These are phyloP conservation scores for Omphalotus olearius DNA, from an alignment of 1,284 basidiomycete genomes.

Conservation along the genomic window DNA sequence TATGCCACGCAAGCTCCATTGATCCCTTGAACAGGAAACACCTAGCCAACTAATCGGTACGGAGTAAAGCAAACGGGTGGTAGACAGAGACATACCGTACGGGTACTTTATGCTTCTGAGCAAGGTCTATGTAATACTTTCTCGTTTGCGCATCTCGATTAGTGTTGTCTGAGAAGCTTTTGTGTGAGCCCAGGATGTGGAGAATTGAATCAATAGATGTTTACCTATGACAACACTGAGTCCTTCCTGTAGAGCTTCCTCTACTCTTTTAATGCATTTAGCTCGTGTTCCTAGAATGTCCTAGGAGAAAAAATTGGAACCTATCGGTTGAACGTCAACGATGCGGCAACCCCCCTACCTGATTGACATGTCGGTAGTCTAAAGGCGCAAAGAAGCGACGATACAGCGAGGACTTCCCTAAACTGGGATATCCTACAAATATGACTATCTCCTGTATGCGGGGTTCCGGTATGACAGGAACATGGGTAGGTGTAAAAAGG, in stretches of 20 bases:
- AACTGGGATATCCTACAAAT: constrained; percentile 84
- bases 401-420: constrained; percentile 88
- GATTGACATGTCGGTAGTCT: constrained; percentile 82
- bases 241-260: constrained; percentile 50
- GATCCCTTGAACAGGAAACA: constrained; percentile 74
- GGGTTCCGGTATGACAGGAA: constrained; percentile 49
- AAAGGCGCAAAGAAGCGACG: constrained; percentile 60
- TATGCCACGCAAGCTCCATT: constrained; percentile 81
- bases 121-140: constrained; percentile 64
- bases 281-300: constrained; percentile 72
- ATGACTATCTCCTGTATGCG: constrained; percentile 60
- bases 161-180: constrained; percentile 67
- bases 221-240: constrained; percentile 75
- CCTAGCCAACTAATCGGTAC: constrained; percentile 30
- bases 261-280: constrained; percentile 69
- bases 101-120: constrained; percentile 49
- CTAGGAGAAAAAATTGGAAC: constrained; percentile 8
- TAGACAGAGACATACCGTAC: constrained; percentile 41
- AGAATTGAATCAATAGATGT: not conserved
- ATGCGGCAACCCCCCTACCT: constrained; percentile 27
- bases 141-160: constrained; percentile 73
- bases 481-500: constrained; percentile 54
- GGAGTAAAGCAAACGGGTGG: not conserved
- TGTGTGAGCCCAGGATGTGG: not conserved
- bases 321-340: not conserved